These are phyloP conservation scores for Ambrosiella cleistominuta DNA, from an alignment of 2,329 filamentous ascomycete genomes.

Conservation along the genomic window DNA sequence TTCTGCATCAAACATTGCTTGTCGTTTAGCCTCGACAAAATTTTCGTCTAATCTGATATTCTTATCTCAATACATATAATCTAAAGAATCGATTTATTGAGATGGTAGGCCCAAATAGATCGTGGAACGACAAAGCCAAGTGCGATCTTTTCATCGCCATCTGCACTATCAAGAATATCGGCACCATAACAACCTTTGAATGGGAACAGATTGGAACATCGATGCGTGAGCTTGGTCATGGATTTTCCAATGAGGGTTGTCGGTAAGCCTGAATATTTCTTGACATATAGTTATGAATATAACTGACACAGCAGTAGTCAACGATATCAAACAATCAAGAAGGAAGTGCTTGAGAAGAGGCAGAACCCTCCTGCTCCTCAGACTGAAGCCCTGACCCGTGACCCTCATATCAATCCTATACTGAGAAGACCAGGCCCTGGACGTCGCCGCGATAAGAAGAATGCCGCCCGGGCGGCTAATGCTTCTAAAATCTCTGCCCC, in stretches of 20 bases:
- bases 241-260: conserved; percentile 47
- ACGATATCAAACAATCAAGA: conserved; percentile 39
- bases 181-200: conserved; percentile 43
- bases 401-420: conserved; percentile 39
- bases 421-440: conserved; percentile 42
- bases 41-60: no score
- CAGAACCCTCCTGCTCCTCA: conserved; percentile 18
- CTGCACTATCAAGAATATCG: conserved; percentile 43
- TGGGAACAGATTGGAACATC: conserved; percentile 44
- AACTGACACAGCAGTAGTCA: conserved; percentile 25
- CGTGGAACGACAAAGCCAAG: conserved; percentile 43
- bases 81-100: conserved; percentile 18
- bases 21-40: no score
- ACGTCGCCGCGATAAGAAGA: conserved; percentile 35
- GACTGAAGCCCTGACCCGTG: conserved; percentile 15
- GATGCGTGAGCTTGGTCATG: conserved; percentile 41
- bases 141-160: conserved; percentile 48
- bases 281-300: not conserved
- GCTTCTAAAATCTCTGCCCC: not conserved
- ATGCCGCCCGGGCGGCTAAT: not conserved
- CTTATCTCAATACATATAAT: no score
- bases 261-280: conserved; percentile 29
- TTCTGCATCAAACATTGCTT: no score
- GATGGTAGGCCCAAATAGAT: conserved; percentile 29
- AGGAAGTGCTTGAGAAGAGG: conserved; percentile 20